A percentile compares a stretch with the other conserved stretches of the same genome.
phyloP scores from a whole-genome alignment of 805 yeast genomes.

The Metschnikowia amazonensis region DNA sequence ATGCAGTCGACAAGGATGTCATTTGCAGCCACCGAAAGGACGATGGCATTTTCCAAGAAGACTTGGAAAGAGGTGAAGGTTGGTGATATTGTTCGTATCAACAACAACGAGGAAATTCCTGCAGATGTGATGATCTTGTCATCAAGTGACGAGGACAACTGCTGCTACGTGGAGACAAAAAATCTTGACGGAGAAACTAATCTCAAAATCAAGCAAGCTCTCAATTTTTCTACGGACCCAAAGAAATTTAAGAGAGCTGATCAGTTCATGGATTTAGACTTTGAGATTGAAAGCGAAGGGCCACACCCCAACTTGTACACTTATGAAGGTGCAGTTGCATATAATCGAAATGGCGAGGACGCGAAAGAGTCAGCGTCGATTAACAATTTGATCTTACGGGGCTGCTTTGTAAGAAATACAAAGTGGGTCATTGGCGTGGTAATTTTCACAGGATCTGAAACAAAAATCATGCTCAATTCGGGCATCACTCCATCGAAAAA shows the following conservation, averaged over 20 bases:
- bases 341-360: conserved; percentile 19
- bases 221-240: conserved; percentile 55
- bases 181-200: conserved; percentile 81
- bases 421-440: conserved; percentile 81
- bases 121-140: conserved; percentile 66
- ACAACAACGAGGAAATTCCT: conserved; percentile 75
- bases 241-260: conserved; percentile 38
- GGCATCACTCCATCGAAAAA: conserved; percentile 77
- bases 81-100: conserved; percentile 69
- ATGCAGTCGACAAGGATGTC: conserved; percentile 16
- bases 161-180: conserved; percentile 75
- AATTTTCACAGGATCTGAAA: conserved; percentile 70
- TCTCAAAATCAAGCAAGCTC: conserved; percentile 64
- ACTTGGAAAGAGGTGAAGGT: conserved; percentile 67
- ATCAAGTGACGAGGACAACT: conserved; percentile 64
- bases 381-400: conserved; percentile 68
- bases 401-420: conserved; percentile 74
- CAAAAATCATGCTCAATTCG: conserved; percentile 77
- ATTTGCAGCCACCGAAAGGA: conserved; percentile 13
- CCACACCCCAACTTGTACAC: conserved; percentile 76
- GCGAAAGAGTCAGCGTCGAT: conserved; percentile 62
- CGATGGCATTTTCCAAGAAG: conserved; percentile 24
- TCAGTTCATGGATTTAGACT: conserved; percentile 40
- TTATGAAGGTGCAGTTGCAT: conserved; percentile 63
- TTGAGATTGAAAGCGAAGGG: conserved; percentile 78